phyloP scores from a whole-genome alignment of 2,329 filamentous ascomycete species.

The Penicillium sp. region DNA sequence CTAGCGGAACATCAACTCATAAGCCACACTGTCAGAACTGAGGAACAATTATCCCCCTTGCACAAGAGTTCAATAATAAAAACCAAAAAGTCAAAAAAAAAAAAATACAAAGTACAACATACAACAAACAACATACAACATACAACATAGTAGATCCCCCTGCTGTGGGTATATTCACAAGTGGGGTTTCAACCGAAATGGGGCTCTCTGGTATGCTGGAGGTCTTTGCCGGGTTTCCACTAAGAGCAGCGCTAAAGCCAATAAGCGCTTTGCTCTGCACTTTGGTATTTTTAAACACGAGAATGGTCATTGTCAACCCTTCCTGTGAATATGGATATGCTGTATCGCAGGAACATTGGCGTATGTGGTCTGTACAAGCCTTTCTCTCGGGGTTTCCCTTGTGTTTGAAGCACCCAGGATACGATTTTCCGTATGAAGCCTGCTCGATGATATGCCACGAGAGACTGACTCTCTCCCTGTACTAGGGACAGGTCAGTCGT shows the following conservation, averaged over 20 bases:
- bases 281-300: background rate
- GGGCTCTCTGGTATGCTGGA: constrained; percentile 25
- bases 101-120: constrained; percentile 3
- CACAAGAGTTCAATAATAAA: background rate
- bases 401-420: background rate
- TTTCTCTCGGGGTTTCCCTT: background rate
- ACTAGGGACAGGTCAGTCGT: background rate
- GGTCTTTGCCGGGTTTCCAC: constrained; percentile 24
- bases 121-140: background rate
- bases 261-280: background rate
- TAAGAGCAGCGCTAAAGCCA: background rate
- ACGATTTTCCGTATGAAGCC: too few relatives aligned
- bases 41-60: background rate
- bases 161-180: background rate
- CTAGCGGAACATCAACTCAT: background rate
- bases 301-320: background rate
- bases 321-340: background rate
- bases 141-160: background rate
- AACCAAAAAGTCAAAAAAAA: background rate
- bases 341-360: background rate
- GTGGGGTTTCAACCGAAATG: constrained; percentile 10
- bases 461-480: background rate
- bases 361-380: too few relatives aligned
- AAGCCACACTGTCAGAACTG: background rate
- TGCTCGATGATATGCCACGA: background rate